These are phyloP conservation scores for Chytridiales sp. DNA, from an alignment of 371 early-diverging fungal species.

Conservation along the genomic window DNA sequence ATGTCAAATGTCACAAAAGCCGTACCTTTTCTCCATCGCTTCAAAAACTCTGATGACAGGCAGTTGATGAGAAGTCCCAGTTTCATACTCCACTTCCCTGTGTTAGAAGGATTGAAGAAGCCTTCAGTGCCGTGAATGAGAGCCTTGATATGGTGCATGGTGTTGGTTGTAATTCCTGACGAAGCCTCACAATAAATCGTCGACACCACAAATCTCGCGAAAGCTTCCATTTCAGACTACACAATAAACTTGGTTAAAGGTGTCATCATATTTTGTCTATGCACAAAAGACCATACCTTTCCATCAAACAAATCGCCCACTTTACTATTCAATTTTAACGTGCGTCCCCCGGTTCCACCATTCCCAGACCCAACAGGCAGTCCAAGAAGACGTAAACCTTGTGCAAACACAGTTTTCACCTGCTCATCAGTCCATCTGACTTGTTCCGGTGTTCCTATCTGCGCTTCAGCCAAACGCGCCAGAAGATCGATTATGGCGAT, in stretches of 20 bases:
- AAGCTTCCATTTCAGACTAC: constrained; percentile 43
- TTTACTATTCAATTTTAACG: not conserved
- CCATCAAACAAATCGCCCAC: constrained; percentile 3
- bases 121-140: constrained; percentile 83
- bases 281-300: too few relatives aligned
- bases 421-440: constrained; percentile 69
- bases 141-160: constrained; percentile 63
- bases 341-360: constrained; percentile 26
- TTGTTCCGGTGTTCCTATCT: constrained; percentile 44
- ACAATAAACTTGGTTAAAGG: too few relatives aligned
- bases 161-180: not conserved
- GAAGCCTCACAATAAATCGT: constrained; percentile 50
- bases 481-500: constrained; percentile 66
- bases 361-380: constrained; percentile 76
- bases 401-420: constrained; percentile 60
- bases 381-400: constrained; percentile 66
- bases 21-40: constrained; percentile 53
- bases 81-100: constrained; percentile 73
- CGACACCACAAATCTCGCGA: constrained; percentile 77
- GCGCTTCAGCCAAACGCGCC: constrained; percentile 65
- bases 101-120: constrained; percentile 87
- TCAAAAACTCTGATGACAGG: constrained; percentile 64
- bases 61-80: constrained; percentile 65
- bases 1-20: not conserved
- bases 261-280: too few relatives aligned